A percentile compares a stretch with the other conserved stretches of the same genome.
Evolutionary conservation across 208 protist genomes (phyloP).

Genomic region (Trypanosomatidae sp.): DNA sequence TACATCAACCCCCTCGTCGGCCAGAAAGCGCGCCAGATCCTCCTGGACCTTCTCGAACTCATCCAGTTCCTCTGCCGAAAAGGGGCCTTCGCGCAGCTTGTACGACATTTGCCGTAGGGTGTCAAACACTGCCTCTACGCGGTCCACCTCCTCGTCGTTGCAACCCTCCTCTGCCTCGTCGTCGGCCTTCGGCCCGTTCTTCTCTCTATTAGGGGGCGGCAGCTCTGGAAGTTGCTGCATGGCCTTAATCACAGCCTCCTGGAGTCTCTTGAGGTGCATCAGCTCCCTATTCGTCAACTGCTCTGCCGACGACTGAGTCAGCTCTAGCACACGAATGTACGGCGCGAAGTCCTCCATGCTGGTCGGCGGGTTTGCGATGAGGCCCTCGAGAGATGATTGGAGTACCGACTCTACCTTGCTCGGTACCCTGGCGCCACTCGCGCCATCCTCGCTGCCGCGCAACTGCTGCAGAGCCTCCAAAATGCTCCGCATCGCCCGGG

Average conservation of each 20-base stretch:
- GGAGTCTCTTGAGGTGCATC: constrained; percentile 42
- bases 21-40: constrained; percentile 20
- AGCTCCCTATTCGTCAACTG: constrained; percentile 36
- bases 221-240: constrained; percentile 9
- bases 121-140: constrained; percentile 26
- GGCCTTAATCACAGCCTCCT: constrained; percentile 38
- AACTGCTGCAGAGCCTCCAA: constrained; percentile 16
- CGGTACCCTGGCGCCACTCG: background rate
- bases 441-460: background rate
- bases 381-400: constrained; percentile 14
- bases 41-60: constrained; percentile 40
- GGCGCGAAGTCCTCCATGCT: constrained; percentile 32
- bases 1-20: constrained; percentile 10
- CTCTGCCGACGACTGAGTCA: constrained; percentile 24
- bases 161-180: constrained; percentile 12
- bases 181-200: background rate
- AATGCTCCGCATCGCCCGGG: constrained; percentile 6
- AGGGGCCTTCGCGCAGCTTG: constrained; percentile 39
- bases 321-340: constrained; percentile 44
- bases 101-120: constrained; percentile 55
- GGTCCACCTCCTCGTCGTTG: constrained; percentile 11
- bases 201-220: constrained; percentile 3
- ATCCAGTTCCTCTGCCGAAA: constrained; percentile 48
- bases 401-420: constrained; percentile 25
- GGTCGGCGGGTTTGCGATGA: constrained; percentile 22